phyloP scores from a whole-genome alignment of 225 moss, liverwort and hornwort genomes.

The Bryum argenteum region DNA sequence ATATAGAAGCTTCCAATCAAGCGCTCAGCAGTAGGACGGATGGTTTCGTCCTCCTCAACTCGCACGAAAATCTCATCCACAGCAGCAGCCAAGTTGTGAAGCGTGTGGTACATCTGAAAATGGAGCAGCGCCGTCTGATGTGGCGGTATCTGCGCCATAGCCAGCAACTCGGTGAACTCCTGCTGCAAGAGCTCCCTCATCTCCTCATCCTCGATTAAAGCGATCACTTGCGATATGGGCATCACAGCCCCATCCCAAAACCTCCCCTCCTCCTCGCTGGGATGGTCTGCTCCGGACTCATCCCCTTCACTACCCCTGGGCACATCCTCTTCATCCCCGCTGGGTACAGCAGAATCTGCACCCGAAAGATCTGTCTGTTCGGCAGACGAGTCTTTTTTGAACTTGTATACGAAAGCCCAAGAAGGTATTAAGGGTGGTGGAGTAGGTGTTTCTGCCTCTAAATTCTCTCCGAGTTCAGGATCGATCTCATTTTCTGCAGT shows the following conservation, averaged over 20 bases:
- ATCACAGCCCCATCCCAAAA: slow-evolving; percentile 65
- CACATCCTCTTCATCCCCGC: slow-evolving; percentile 9
- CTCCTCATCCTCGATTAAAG: slow-evolving; percentile 42
- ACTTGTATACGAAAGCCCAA: not conserved
- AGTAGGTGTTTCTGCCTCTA: not conserved
- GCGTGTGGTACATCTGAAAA: slow-evolving; percentile 59
- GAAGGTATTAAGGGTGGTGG: slow-evolving; percentile 32
- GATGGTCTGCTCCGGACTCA: slow-evolving; percentile 10
- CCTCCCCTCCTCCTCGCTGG: slow-evolving; percentile 25
- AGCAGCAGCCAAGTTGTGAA: slow-evolving; percentile 41
- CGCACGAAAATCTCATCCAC: slow-evolving; percentile 46
- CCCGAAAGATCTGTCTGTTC: not conserved
- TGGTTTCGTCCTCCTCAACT: slow-evolving; percentile 29
- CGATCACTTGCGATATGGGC: slow-evolving; percentile 49
- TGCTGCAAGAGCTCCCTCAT: slow-evolving; percentile 40
- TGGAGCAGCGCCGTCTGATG: slow-evolving; percentile 79
- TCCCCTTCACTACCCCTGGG: slow-evolving; percentile 13
- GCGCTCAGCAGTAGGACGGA: slow-evolving; percentile 33
- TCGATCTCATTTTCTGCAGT: not conserved
- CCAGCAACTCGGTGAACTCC: slow-evolving; percentile 44
- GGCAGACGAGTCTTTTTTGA: not conserved
- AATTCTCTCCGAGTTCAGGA: not conserved
- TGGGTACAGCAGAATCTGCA: not conserved
- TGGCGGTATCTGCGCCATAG: slow-evolving; percentile 58
- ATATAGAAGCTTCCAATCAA: slow-evolving; percentile 48